phyloP scores from a whole-genome alignment of 1,284 basidiomycete species.

The Fistulinella cinereoalba region DNA sequence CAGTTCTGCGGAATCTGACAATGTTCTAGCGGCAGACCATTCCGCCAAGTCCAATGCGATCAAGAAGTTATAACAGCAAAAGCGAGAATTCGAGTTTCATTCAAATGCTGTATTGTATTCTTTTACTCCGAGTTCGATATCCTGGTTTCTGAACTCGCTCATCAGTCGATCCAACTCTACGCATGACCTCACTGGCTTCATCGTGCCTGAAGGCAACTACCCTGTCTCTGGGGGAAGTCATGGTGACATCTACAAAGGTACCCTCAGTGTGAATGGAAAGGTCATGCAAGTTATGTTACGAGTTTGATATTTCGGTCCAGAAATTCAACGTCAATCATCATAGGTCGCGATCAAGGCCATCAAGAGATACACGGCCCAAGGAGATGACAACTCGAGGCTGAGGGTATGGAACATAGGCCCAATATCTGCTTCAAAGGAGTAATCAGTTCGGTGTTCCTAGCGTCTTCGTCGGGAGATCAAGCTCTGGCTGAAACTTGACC shows the following conservation, averaged over 20 bases:
- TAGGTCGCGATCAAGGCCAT: constrained; percentile 27
- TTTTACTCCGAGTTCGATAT: background rate
- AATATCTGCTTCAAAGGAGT: background rate
- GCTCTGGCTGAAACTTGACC: constrained; percentile 23
- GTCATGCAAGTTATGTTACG: constrained; percentile 19
- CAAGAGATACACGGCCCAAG: constrained; percentile 18
- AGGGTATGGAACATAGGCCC: constrained; percentile 4
- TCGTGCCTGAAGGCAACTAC: constrained; percentile 7
- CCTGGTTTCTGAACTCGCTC: background rate
- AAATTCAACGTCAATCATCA: background rate
- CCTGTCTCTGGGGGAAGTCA: constrained; percentile 23
- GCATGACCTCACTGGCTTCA: constrained; percentile 16
- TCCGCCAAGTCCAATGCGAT: constrained; percentile 2
- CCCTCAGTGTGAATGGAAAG: constrained; percentile 12
- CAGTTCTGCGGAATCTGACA: background rate
- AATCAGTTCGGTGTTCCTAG: constrained; percentile 9
- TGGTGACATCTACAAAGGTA: constrained; percentile 21
- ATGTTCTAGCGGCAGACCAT: background rate
- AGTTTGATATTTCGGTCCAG: background rate
- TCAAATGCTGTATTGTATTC: constrained; percentile 12
- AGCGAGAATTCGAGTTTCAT: constrained; percentile 11
- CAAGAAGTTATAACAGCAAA: background rate
- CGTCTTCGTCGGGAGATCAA: constrained; percentile 27
- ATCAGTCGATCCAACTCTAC: constrained; percentile 14
- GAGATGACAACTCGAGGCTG: constrained; percentile 14